phyloP scores from a whole-genome alignment of 2,329 filamentous ascomycete genomes.

The Diaporthe citriasiana region DNA sequence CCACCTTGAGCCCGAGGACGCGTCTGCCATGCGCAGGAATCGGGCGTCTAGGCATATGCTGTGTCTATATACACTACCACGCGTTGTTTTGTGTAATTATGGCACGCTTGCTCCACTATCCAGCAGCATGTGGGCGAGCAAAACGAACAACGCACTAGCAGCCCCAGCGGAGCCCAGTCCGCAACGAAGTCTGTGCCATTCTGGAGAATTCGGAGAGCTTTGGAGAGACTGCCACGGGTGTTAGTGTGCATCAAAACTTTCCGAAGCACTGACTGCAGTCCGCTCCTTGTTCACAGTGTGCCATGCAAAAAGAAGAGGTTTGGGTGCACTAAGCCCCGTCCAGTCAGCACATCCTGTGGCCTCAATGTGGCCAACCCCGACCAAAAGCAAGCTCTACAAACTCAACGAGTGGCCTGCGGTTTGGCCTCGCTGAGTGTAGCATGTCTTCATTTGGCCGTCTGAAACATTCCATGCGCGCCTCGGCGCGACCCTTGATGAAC shows the following conservation, averaged over 20 bases:
- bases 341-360: slow-evolving; percentile 2
- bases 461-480: slow-evolving; percentile 28
- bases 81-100: neutral
- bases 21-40: neutral
- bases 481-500: neutral
- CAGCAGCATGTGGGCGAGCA: neutral
- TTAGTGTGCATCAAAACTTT: neutral
- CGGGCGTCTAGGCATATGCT: neutral
- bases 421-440: neutral
- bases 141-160: neutral
- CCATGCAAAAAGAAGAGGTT: too few species aligned
- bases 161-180: slow-evolving; percentile 10
- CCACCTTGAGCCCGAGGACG: slow-evolving; percentile 5
- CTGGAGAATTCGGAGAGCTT: slow-evolving; percentile 1
- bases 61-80: neutral
- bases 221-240: neutral
- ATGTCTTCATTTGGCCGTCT: slow-evolving; percentile 24
- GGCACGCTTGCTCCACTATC: neutral
- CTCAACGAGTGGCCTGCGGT: neutral
- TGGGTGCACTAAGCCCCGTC: neutral
- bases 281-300: neutral
- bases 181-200: slow-evolving; percentile 14
- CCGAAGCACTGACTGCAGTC: slow-evolving; percentile 1
- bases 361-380: neutral
- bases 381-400: neutral